These are phyloP conservation scores for Aspergillus sergii DNA, from an alignment of 2,329 filamentous ascomycete genomes.

Conservation along the genomic window DNA sequence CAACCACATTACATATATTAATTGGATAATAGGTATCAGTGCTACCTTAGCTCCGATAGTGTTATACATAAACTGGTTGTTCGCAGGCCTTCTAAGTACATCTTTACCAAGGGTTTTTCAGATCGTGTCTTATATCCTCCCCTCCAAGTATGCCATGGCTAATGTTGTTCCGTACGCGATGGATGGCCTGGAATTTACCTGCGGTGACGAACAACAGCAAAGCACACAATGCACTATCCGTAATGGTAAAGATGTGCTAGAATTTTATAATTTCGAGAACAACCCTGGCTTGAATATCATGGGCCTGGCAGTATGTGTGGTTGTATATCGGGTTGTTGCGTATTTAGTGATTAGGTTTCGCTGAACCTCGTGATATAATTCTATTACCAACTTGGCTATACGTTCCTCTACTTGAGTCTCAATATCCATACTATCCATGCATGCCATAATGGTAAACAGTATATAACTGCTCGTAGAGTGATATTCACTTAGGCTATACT, in stretches of 20 bases:
- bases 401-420: too few relatives aligned
- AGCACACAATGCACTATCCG: background rate
- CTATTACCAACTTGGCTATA: too few relatives aligned
- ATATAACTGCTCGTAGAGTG: too few relatives aligned
- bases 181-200: background rate
- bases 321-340: background rate
- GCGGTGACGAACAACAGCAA: background rate
- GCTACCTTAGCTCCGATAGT: background rate
- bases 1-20: too few relatives aligned
- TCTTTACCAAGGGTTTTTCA: too few relatives aligned
- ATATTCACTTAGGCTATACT: too few relatives aligned
- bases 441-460: too few relatives aligned
- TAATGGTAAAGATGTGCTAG: background rate
- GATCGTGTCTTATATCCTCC: background rate
- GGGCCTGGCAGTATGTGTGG: background rate
- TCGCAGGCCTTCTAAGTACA: too few relatives aligned
- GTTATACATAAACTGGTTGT: too few relatives aligned
- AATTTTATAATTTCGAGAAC: background rate
- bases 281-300: background rate
- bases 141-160: background rate
- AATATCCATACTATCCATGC: too few relatives aligned
- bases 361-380: too few relatives aligned
- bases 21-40: background rate
- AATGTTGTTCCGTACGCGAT: background rate
- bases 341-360: background rate